phyloP scores from a whole-genome alignment of 768 basidiomycete genomes.

The Vishniacozyma victoriae region DNA sequence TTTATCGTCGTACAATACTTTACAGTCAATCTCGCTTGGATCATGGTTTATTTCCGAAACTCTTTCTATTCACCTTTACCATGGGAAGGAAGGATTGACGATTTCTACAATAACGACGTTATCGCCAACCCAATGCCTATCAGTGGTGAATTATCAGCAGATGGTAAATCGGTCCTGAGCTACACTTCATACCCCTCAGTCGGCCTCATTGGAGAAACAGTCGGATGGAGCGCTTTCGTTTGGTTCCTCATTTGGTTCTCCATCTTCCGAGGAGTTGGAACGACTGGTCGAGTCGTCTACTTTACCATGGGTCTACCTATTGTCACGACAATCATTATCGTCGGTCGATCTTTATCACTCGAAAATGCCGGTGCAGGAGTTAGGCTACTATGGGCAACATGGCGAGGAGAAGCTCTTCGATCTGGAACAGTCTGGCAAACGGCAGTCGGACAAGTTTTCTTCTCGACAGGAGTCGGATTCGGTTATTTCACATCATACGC shows the following conservation, averaged over 20 bases:
- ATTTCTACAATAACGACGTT: conserved; percentile 11
- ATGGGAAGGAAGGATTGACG: conserved; percentile 10
- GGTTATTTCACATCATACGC: conserved; percentile 15
- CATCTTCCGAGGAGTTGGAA: conserved; percentile 15
- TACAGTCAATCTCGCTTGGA: conserved; percentile 16
- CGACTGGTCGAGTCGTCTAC: conserved; percentile 16
- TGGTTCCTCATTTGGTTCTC: conserved; percentile 16
- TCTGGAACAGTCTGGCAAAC: conserved; percentile 7
- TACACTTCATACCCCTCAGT: conserved; percentile 3
- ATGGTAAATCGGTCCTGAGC: not conserved
- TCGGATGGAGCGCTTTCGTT: conserved; percentile 14
- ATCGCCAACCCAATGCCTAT: conserved; percentile 6
- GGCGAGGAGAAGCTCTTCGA: conserved; percentile 1
- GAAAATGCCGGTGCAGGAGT: conserved; percentile 13
- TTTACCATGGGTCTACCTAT: conserved; percentile 21
- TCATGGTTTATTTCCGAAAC: conserved; percentile 10
- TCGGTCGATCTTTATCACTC: conserved; percentile 10
- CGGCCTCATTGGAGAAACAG: conserved; percentile 10
- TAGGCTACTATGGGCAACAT: conserved; percentile 11
- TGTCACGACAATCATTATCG: conserved; percentile 14
- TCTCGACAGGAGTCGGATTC: conserved; percentile 17
- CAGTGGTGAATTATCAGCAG: not conserved
- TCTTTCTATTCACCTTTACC: conserved; percentile 8
- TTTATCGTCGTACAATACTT: conserved; percentile 12
- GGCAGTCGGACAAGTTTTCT: conserved; percentile 13